Base-by-base conservation (phyloP, 2,329 filamentous ascomycete species). In the Alternaria ventricosa region DNA sequence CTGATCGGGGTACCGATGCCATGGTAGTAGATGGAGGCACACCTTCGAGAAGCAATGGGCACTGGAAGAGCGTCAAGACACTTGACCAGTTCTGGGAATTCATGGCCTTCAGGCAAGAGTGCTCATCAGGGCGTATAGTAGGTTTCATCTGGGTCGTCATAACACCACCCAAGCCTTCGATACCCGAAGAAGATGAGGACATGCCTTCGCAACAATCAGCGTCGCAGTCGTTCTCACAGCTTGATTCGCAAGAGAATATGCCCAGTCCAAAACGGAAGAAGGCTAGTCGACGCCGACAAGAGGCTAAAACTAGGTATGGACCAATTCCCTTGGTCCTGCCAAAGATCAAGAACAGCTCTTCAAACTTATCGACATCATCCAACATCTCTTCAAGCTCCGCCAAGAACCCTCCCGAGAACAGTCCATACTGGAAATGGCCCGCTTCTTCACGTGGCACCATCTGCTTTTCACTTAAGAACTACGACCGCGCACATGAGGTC, bases 41-140 rank as follows among this genome's bases (percentile, higher is more conserved):
- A 57, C 78, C 79, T 11, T 79, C 76, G 28, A 81, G 86, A 68
- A 87, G 87, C 68, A 85, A 83, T 25, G 92, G 92, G 0, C 85
- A 88, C 60, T 99, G 96, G 96, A 92, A 89, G 76, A 94, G 91
- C 63, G 89, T 97, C 23, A 90, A 87, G 76, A 92, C 89, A 0
- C 82, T 99, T 44, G 92, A 94, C n/a, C 90, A 94, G 70, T 99
- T 99, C 75, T 99, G 96, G 96, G 96, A 99, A 66, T 92, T 97
- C 87, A 98, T 99, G 95, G 91, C 94, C 0, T 98, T 92, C 76
- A 87, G 96, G 60, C 96, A 98, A 78, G 96, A 99, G 76, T 99
- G 96, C 75, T 97, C 94, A 1, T 93, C 94, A 33, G 96, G 96
- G 0, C 87, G 94, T 18, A 86, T 97, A 75, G 96, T 97, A 0